Conservation (phyloP, 129 eudicot genomes). For the Calendula officinalis region DNA sequence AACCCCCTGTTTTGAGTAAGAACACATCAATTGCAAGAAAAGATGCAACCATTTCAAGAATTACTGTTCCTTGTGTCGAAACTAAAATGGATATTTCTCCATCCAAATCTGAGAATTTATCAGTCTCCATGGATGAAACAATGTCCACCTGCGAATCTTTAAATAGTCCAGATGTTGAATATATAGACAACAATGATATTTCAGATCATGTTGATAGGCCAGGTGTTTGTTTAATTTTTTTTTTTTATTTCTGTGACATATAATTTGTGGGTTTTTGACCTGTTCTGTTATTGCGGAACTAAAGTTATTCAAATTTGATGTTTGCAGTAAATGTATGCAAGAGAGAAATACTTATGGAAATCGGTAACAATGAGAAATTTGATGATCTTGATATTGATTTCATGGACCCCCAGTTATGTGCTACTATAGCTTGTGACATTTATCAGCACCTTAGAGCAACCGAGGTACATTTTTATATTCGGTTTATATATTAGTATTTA, state of each 20-base stretch:
- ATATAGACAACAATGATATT: not conserved
- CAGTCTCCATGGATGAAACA: not conserved
- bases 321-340: slow-evolving; percentile 57
- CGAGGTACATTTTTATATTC: slow-evolving; percentile 38
- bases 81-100: too few relatives aligned
- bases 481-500: not conserved
- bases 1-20: too few relatives aligned
- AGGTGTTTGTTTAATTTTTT: too few relatives aligned
- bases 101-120: too few relatives aligned
- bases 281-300: not conserved
- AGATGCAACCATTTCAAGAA: not conserved
- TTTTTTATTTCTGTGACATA: not conserved
- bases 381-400: slow-evolving; percentile 65
- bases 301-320: not conserved
- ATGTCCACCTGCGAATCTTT: not conserved
- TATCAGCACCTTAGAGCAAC: slow-evolving; percentile 87
- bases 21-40: not conserved
- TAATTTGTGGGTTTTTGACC: not conserved
- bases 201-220: too few relatives aligned
- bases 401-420: slow-evolving; percentile 80
- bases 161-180: not conserved
- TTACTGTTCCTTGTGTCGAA: not conserved
- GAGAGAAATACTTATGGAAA: slow-evolving; percentile 63
- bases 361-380: slow-evolving; percentile 44
- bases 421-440: slow-evolving; percentile 92